Evolutionary conservation across 2,329 filamentous ascomycete genomes (phyloP), one percentile per base, ranked within the genome.

Genomic region (Fusarium sp.): DNA sequence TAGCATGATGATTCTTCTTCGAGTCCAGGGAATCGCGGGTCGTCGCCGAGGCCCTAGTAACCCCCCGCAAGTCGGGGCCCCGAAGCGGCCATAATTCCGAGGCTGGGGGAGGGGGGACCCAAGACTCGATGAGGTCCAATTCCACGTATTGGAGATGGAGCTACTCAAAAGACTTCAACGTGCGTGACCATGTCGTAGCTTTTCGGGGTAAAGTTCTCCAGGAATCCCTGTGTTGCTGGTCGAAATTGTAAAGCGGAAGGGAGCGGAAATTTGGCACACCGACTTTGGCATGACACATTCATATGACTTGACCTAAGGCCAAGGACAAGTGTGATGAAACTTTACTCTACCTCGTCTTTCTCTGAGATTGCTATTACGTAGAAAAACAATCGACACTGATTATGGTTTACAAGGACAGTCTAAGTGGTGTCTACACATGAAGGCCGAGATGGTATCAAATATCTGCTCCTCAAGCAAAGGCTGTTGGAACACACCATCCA

Each of bases 41-140:
- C 20, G 14, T 69, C 45, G 42, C 31, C 22, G 35, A n/a, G 65
- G 66, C 64, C 69, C 31, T 34, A 34, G 31, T 13, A 34, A 34
- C 31, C 68, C 71, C 67, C 71, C 67, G 66, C 64, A 73, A 65
- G 61, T 18, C 27, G 34, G 58, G 61, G 45, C 42, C 75, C 64
- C 24, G 27, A 70, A 69, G 47, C 61, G 67, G 72, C 35, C 31
- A 69, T 45, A 57, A 37, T 45, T 31, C 73, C 73, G 72, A 52
- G 47, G 47, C 47, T 52, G 47, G 47, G 47, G 47, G 24, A 27
- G 24, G 47, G 47, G 47, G 47, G n/a, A 13, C 24, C 47, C 47
- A 52, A 31, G 27, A 34, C 10, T 31, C 10, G 4, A 31, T 29
- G 10, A 52, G 18, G 24, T 31, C 5, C 24, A 52, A 29, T 52